phyloP scores from a whole-genome alignment of 805 yeast species.

The Priceomyces melissophilus region DNA sequence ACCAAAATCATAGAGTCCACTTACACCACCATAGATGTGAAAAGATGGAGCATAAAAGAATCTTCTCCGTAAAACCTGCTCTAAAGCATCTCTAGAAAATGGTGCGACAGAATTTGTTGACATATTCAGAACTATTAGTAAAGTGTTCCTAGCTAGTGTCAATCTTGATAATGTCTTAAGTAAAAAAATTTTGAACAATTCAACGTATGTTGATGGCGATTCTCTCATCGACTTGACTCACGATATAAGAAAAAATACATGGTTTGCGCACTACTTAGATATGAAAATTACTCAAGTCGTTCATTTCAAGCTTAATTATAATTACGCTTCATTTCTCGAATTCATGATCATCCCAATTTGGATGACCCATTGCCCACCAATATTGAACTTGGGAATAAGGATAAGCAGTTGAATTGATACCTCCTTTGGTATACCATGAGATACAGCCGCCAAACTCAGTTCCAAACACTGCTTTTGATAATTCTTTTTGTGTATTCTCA shows the following conservation, averaged over 20 bases:
- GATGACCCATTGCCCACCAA: slow-evolving; percentile 24
- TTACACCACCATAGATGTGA: slow-evolving; percentile 97
- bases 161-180: not conserved
- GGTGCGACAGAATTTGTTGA: slow-evolving; percentile 31
- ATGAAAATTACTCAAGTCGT: too few species aligned
- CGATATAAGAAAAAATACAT: not conserved
- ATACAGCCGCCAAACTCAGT: slow-evolving; percentile 37
- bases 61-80: slow-evolving; percentile 88
- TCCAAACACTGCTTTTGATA: slow-evolving; percentile 33
- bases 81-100: slow-evolving; percentile 84
- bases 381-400: slow-evolving; percentile 34
- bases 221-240: not conserved
- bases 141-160: not conserved
- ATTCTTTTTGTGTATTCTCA: slow-evolving; percentile 20
- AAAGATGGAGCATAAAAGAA: slow-evolving; percentile 97
- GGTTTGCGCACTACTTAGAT: not conserved
- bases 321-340: not conserved
- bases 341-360: slow-evolving; percentile 23
- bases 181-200: not conserved
- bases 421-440: slow-evolving; percentile 34
- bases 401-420: slow-evolving; percentile 31
- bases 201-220: not conserved
- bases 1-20: slow-evolving; percentile 97
- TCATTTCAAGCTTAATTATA: too few species aligned
- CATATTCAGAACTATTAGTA: slow-evolving; percentile 15